Percentiles rank a stretch among this genome's conserved stretches.
Conservation (phyloP, 2,329 filamentous ascomycete species). For the Setomelanomma holmii region DNA sequence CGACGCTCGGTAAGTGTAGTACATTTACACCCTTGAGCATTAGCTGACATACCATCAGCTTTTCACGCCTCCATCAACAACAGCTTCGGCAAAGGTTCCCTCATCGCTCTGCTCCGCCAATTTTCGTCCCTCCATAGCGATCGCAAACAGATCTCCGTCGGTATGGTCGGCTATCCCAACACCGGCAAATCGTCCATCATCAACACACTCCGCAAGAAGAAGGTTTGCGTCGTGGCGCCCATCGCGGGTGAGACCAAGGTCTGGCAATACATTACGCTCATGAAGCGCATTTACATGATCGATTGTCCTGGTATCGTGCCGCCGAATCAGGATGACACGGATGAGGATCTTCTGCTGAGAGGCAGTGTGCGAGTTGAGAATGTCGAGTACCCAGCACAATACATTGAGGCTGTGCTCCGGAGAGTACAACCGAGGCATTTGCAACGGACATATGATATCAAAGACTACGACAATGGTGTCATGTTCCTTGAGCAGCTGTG, state of each 20-base stretch:
- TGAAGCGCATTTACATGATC: constrained; percentile 94
- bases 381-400: constrained; percentile 94
- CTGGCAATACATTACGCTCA: constrained; percentile 96
- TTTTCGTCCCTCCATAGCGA: constrained; percentile 90
- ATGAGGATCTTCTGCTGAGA: constrained; percentile 85
- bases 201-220: constrained; percentile 93
- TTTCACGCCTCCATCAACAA: constrained; percentile 96
- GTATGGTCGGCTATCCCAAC: constrained; percentile 89
- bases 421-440: constrained; percentile 87
- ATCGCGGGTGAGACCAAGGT: constrained; percentile 97
- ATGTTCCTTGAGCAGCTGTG: constrained; percentile 89
- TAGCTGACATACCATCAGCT: constrained; percentile 54
- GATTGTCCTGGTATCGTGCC: constrained; percentile 97
- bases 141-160: constrained; percentile 92
- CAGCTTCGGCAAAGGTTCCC: constrained; percentile 92
- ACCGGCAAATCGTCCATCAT: constrained; percentile 97
- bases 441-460: constrained; percentile 90
- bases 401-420: constrained; percentile 81
- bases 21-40: not conserved
- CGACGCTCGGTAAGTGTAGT: constrained; percentile 66
- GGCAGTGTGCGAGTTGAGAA: constrained; percentile 95
- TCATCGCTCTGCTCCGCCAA: constrained; percentile 90
- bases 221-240: constrained; percentile 90
- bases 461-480: constrained; percentile 74
- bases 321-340: constrained; percentile 81